A percentile compares a stretch with the other conserved stretches of the same genome.
Evolutionary conservation across 2,329 filamentous ascomycete species (phyloP).

Genomic region (Nannizziopsis barbatae): DNA sequence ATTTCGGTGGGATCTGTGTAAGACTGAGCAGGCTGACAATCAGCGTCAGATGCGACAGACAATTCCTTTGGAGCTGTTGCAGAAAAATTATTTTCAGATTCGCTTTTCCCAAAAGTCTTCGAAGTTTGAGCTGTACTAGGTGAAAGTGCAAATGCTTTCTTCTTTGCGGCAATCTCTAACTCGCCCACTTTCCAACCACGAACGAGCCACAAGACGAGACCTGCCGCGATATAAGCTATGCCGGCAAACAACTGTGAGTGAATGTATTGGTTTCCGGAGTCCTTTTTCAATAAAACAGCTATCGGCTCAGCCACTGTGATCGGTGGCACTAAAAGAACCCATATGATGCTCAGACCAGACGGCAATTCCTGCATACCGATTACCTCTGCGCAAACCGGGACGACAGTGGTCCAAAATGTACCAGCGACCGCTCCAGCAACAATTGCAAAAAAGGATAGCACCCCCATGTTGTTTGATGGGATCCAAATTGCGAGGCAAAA

Average conservation of each 20-base stretch:
- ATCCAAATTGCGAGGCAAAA: constrained; percentile 53
- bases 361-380: constrained; percentile 49
- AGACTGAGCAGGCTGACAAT: background rate
- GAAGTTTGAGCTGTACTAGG: background rate
- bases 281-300: constrained; percentile 46
- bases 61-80: background rate
- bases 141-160: constrained; percentile 8
- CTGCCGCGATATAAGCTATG: constrained; percentile 49
- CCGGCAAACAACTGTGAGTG: constrained; percentile 46
- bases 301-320: constrained; percentile 44
- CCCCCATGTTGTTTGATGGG: constrained; percentile 46
- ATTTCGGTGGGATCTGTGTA: background rate
- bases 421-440: constrained; percentile 49
- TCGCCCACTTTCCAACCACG: constrained; percentile 33
- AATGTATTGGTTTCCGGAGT: constrained; percentile 25
- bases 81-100: background rate
- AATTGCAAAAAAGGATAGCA: constrained; percentile 49
- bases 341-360: constrained; percentile 47
- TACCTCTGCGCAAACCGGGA: constrained; percentile 50
- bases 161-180: constrained; percentile 14
- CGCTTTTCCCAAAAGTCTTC: background rate
- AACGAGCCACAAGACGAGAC: constrained; percentile 37
- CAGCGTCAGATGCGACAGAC: background rate
- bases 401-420: constrained; percentile 49
- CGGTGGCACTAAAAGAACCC: constrained; percentile 47